A percentile compares a stretch with the other conserved stretches of the same genome.
phyloP scores from a whole-genome alignment of 1,284 basidiomycete genomes.

The Boletus mariae region DNA sequence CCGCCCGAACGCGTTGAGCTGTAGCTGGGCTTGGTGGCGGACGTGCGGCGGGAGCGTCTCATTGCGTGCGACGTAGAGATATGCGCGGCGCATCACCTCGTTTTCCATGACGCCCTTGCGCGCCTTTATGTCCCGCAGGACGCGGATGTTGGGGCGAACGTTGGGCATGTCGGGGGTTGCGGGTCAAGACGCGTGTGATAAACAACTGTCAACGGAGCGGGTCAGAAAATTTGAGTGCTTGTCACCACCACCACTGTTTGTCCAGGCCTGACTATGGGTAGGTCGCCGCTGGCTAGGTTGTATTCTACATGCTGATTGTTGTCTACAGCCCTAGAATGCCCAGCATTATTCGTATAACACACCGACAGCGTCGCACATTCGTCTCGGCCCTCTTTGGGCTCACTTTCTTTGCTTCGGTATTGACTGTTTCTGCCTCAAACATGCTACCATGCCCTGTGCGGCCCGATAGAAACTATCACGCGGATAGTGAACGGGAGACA shows the following conservation, averaged over 20 bases:
- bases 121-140: conserved; percentile 76
- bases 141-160: conserved; percentile 56
- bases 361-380: conserved; percentile 62
- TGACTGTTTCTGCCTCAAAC: conserved; percentile 78
- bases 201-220: conserved; percentile 21
- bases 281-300: neutral
- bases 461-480: conserved; percentile 49
- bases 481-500: conserved; percentile 36
- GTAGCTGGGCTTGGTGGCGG: conserved; percentile 94
- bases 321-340: conserved; percentile 42
- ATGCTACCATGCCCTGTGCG: conserved; percentile 74
- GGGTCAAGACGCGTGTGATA: conserved; percentile 1
- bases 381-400: conserved; percentile 74
- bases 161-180: conserved; percentile 35
- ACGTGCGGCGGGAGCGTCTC: conserved; percentile 79
- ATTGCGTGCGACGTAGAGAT: conserved; percentile 88
- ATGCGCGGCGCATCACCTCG: conserved; percentile 82
- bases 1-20: conserved; percentile 83
- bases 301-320: neutral
- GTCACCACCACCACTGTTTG: neutral
- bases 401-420: conserved; percentile 70
- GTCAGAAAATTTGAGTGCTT: neutral
- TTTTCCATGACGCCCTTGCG: conserved; percentile 66
- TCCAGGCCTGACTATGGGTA: conserved; percentile 27
- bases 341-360: conserved; percentile 58